These are phyloP conservation scores for Yamadazyma tumulicola DNA, from an alignment of 805 yeast genomes.

Conservation along the genomic window DNA sequence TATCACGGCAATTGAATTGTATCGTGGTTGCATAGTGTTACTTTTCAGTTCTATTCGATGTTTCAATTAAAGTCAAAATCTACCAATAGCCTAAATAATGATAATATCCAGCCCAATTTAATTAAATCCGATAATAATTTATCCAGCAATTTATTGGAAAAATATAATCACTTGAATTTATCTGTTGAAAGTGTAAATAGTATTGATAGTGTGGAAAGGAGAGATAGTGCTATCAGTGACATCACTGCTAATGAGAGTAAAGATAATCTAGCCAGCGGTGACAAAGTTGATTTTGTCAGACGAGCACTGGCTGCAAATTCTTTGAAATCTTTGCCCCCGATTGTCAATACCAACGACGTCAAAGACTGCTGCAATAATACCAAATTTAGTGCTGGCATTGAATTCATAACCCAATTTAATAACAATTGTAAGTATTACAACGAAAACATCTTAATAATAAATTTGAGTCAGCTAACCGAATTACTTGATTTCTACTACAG, in stretches of 20 bases:
- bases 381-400: slow-evolving; percentile 8
- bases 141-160: slow-evolving; percentile 11
- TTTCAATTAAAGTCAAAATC: slow-evolving; percentile 13
- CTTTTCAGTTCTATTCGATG: no score
- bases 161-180: slow-evolving; percentile 13
- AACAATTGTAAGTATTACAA: slow-evolving; percentile 3
- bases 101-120: slow-evolving; percentile 11
- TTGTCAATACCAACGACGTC: background rate
- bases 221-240: slow-evolving; percentile 13
- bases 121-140: slow-evolving; percentile 7
- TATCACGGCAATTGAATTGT: no score
- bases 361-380: background rate
- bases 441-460: slow-evolving; percentile 8
- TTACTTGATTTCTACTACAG: slow-evolving; percentile 18
- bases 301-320: slow-evolving; percentile 2
- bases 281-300: background rate
- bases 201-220: slow-evolving; percentile 12
- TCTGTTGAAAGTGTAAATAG: slow-evolving; percentile 13
- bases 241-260: slow-evolving; percentile 11
- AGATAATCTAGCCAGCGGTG: slow-evolving; percentile 1
- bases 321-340: no score
- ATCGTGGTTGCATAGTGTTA: no score
- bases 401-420: slow-evolving; percentile 5
- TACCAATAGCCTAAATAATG: slow-evolving; percentile 12
- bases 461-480: slow-evolving; percentile 12